Evolutionary conservation across 192 early-diverging fungal species (phyloP), one percentile per base, ranked within the genome.

Genomic region (Backusella mclennaniae): DNA sequence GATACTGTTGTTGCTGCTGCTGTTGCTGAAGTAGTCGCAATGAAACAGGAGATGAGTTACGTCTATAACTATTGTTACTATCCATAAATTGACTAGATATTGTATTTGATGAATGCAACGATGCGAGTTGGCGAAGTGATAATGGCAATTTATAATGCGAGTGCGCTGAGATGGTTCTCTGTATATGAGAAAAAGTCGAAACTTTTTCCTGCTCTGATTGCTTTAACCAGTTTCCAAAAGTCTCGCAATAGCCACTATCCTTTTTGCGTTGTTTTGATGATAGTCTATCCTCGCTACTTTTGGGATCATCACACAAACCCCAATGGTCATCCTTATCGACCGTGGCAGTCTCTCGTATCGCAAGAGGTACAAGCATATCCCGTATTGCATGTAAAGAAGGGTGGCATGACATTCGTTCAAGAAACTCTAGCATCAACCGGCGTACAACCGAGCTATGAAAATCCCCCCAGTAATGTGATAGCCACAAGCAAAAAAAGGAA

Each of bases 401-500:
- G 42, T 73, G 71, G 19, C 66, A 66, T 15, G 71, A 76, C 11
- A 77, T 66, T 12, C 41, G 26, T 19, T 81, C 79, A 67, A 76
- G 35, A 59, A 77, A 76, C 66, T 35, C 11, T 26, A 77, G 72
- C 17, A 83, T 33, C 7, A 44, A 29, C 26, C 76, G 49, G 14
- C 76, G 67, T 6, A 79, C 77, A n/a, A 46, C 71, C 23, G 69
- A 33, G 63, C 69, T 74, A 31, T 76, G 56, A 42, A 83, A 77
- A 59, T 83, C 82, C 31, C 76, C 76, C 82, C 82, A 83, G n/a
- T 83, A 72, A 5, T 79, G 71, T 23, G 78, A 79, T 29, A 80
- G 26, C 82, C 82, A 83, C 6, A 79, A 49, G 23, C 59, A 69
- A 26, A 83, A 71, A 68, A 83, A 53, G 7, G 46, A 36, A 19